These are phyloP conservation scores for Penicillium palitans DNA, from an alignment of 2,329 filamentous ascomycete species.

Conservation along the genomic window DNA sequence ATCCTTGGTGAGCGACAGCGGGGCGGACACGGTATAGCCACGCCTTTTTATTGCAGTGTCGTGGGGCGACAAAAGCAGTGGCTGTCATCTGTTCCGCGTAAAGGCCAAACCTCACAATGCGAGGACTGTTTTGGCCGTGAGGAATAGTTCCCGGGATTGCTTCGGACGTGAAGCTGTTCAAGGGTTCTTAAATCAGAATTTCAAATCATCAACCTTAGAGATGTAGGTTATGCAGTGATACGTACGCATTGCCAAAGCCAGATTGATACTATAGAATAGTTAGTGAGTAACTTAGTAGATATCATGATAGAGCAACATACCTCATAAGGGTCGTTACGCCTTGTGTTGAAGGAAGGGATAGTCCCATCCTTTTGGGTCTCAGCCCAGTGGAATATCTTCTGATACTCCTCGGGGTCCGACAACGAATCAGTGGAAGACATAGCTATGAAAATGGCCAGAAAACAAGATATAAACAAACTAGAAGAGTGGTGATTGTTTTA, in stretches of 20 bases:
- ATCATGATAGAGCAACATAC: conserved; percentile 30
- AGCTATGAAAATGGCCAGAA: conserved; percentile 6
- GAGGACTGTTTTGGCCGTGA: conserved; percentile 41
- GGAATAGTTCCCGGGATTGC: conserved; percentile 43
- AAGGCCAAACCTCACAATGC: conserved; percentile 39
- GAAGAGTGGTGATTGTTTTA: neutral
- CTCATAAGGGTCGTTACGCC: conserved; percentile 57
- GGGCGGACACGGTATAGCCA: conserved; percentile 61
- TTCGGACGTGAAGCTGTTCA: conserved; percentile 37
- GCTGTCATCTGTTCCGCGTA: conserved; percentile 54
- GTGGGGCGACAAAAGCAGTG: conserved; percentile 59
- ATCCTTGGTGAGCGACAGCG: conserved; percentile 57
- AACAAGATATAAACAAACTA: neutral
- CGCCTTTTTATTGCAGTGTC: conserved; percentile 58
- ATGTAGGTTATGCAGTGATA: conserved; percentile 12
- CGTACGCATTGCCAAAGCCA: conserved; percentile 56
- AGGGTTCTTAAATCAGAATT: conserved; percentile 28
- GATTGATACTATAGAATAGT: conserved; percentile 50
- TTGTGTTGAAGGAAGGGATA: conserved; percentile 56
- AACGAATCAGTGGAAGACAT: conserved; percentile 31
- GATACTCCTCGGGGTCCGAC: conserved; percentile 45
- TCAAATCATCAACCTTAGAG: conserved; percentile 19
- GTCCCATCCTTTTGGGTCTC: conserved; percentile 60
- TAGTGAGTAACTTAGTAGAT: neutral
- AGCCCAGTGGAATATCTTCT: conserved; percentile 59